Evolutionary conservation across 1,284 basidiomycete genomes (phyloP).

Genomic region (Trichosporon coremiiforme): DNA sequence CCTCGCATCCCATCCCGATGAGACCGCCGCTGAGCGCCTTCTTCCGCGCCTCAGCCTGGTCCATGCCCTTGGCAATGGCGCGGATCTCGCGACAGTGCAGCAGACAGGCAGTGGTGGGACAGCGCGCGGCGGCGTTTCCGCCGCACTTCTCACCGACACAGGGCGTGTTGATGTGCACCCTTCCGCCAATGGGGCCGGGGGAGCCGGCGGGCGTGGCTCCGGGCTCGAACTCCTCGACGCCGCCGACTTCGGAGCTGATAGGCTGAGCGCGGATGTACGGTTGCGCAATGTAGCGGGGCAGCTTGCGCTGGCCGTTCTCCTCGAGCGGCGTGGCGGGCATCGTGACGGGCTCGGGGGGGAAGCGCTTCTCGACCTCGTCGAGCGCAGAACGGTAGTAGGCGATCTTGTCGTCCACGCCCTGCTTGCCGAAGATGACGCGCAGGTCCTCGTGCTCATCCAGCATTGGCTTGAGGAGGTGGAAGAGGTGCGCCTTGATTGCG

Average conservation of each 20-base stretch:
- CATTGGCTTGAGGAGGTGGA: slow-evolving; percentile 84
- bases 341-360: slow-evolving; percentile 57
- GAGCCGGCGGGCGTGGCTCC: slow-evolving; percentile 20
- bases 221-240: slow-evolving; percentile 13
- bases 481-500: slow-evolving; percentile 88
- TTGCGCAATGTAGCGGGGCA: slow-evolving; percentile 83
- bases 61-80: slow-evolving; percentile 47
- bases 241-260: slow-evolving; percentile 35
- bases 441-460: slow-evolving; percentile 71
- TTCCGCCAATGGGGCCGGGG: slow-evolving; percentile 28
- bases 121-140: slow-evolving; percentile 43
- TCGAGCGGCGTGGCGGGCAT: slow-evolving; percentile 42
- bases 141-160: slow-evolving; percentile 24
- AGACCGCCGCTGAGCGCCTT: slow-evolving; percentile 40
- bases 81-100: slow-evolving; percentile 52
- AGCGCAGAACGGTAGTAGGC: slow-evolving; percentile 63
- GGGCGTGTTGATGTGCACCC: slow-evolving; percentile 15
- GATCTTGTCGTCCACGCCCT: slow-evolving; percentile 42
- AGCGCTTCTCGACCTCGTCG: slow-evolving; percentile 66
- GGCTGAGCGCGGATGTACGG: slow-evolving; percentile 71
- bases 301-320: slow-evolving; percentile 57
- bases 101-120: slow-evolving; percentile 50
- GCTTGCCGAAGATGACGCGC: slow-evolving; percentile 61
- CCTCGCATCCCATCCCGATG: slow-evolving; percentile 55
- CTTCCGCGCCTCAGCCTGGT: slow-evolving; percentile 39